These are phyloP conservation scores for Fraxinus paxiana DNA, from an alignment of 305 asterid genomes.

Conservation along the genomic window DNA sequence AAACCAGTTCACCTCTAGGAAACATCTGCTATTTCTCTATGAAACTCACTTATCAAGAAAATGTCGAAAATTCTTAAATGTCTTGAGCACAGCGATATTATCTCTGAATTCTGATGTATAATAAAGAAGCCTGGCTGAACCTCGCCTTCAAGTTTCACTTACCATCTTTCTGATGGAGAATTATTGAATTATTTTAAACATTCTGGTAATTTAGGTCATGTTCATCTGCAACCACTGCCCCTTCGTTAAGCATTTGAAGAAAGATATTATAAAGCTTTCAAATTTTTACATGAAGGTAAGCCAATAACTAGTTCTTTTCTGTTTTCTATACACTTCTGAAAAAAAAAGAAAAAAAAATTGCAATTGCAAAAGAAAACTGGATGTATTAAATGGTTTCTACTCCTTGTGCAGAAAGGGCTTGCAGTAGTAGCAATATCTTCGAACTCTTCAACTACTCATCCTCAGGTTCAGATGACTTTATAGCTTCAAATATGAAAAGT, in stretches of 20 bases:
- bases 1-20: neutral
- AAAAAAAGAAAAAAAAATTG: neutral
- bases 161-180: neutral
- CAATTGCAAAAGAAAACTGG: neutral
- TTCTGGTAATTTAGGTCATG: constrained; percentile 55
- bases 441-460: constrained; percentile 70
- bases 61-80: neutral
- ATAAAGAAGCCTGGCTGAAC: neutral
- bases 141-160: constrained; percentile 10
- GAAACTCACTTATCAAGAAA: neutral
- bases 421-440: constrained; percentile 87
- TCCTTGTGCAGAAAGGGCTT: constrained; percentile 75
- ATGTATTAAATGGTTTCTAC: neutral
- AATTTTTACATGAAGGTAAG: constrained; percentile 74
- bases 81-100: neutral
- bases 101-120: neutral
- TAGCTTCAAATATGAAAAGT: constrained; percentile 33
- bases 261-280: constrained; percentile 70
- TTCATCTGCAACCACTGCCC: constrained; percentile 95
- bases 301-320: constrained; percentile 17
- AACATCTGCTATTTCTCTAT: neutral
- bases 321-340: constrained; percentile 9
- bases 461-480: constrained; percentile 62
- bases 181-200: constrained; percentile 9
- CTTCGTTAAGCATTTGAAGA: constrained; percentile 72